Evolutionary conservation across 2,329 filamentous ascomycete genomes (phyloP), one percentile per base, ranked within the genome.

Genomic region (Plenodomus tracheiphilus): DNA sequence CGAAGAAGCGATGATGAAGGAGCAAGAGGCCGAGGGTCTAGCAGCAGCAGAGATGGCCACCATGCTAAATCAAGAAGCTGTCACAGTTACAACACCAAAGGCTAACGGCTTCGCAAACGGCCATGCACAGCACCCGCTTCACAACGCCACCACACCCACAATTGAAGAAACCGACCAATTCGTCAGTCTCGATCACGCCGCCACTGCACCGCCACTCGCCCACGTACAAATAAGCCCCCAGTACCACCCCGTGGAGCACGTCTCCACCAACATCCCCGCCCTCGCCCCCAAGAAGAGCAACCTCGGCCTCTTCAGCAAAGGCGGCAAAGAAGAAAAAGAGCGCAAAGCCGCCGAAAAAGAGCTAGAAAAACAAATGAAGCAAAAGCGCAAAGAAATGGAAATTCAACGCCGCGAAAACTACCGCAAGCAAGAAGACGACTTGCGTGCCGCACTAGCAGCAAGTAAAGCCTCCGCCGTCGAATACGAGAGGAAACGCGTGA

Each of bases 1-100:
- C 0, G 69, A 85, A 20, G 85, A 88, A 65, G 84, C 83, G 2
- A 79, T 87, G 63, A 77, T 83, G 64, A 86, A 85, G 47, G 92
- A 97, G 72, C 88, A 95, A 68, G 91, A 95, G 63, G 86, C 84
- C 39, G 91, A 96, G 69, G 87, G 87, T 10, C 73, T 80, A 32
- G 68, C 70, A 10, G 69, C 71, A 10, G 72, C 70, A 20, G 64
- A 67, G 39, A 59, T 65, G 39, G 69, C 66, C 7, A 62, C 68
- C n/a, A 65, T 72, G 64, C 20, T 74, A 64, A 49, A 69, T 74
- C 85, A 80, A 71, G 87, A 85, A 65, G 80, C 81, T 46, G 83
- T 60, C 79, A 80, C 46, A 80, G 77, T 56, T 75, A 83, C 38
- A 61, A 83, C 39, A 71, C 78, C 10, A 65, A 85, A 56, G 77